Evolutionary conservation across 768 basidiomycete species (phyloP).

Genomic region (Collybia nuda): DNA sequence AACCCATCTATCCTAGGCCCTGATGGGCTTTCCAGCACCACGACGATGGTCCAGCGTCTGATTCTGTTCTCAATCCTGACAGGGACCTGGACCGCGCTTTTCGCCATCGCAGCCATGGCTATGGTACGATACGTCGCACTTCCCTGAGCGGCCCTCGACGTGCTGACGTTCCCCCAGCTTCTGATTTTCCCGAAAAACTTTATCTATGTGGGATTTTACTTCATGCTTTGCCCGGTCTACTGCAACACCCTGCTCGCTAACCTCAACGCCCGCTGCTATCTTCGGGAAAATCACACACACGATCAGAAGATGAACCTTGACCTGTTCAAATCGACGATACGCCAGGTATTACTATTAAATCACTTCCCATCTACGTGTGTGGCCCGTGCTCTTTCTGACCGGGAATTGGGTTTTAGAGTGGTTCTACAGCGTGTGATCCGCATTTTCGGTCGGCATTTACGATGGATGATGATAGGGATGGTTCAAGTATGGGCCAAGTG

Average conservation of each 20-base stretch:
- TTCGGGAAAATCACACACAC: neutral
- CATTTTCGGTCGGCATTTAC: too few species aligned
- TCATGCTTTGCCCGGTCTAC: neutral
- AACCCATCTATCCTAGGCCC: too few species aligned
- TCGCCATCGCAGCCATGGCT: neutral
- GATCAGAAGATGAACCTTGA: too few species aligned
- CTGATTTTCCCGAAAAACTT: neutral
- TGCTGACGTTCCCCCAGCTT: neutral
- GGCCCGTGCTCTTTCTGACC: too few species aligned
- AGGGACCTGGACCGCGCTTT: neutral
- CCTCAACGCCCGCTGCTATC: neutral
- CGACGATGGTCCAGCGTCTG: neutral
- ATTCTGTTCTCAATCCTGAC: neutral
- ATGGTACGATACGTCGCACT: neutral
- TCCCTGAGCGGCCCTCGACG: too few species aligned
- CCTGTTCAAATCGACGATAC: too few species aligned
- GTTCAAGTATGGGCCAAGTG: too few species aligned
- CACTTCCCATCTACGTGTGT: too few species aligned
- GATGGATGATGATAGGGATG: too few species aligned
- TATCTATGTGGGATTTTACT: slow-evolving; percentile 1
- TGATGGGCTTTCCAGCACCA: neutral
- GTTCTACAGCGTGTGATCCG: too few species aligned
- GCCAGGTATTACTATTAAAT: too few species aligned
- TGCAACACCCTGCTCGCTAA: slow-evolving; percentile 1
- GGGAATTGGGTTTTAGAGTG: too few species aligned